A percentile compares a stretch with the other conserved stretches of the same genome.
These are phyloP conservation scores for Carex myosuroides DNA, from an alignment of 176 grass and related monocot species.

Conservation along the genomic window DNA sequence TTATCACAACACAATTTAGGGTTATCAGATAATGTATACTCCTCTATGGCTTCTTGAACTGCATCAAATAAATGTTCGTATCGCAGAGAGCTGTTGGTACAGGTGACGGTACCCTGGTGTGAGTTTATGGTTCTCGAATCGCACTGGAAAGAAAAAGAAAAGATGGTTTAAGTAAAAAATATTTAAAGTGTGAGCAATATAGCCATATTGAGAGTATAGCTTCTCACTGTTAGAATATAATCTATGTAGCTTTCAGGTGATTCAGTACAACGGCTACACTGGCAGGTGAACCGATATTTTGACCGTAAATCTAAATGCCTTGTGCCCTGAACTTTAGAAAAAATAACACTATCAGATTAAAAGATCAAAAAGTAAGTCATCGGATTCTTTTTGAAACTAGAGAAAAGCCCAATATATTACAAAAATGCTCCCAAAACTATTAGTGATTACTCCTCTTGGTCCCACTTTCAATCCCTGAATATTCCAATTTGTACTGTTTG, in stretches of 20 bases:
- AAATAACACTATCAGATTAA: not conserved
- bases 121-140: slow-evolving; percentile 40
- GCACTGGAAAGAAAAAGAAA: slow-evolving; percentile 29
- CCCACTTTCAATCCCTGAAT: not conserved
- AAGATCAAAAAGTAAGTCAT: not conserved
- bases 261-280: slow-evolving; percentile 55
- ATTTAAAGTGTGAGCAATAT: slow-evolving; percentile 4
- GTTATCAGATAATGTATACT: slow-evolving; percentile 43
- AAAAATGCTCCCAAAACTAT: not conserved
- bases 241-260: slow-evolving; percentile 48
- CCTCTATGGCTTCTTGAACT: slow-evolving; percentile 54
- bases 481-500: not conserved
- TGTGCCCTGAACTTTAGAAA: slow-evolving; percentile 33
- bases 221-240: slow-evolving; percentile 78
- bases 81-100: slow-evolving; percentile 13
- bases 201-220: not conserved
- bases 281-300: slow-evolving; percentile 82
- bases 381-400: too few species aligned
- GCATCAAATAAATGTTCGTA: slow-evolving; percentile 42
- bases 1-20: slow-evolving; percentile 64
- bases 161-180: not conserved
- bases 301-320: slow-evolving; percentile 60
- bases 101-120: slow-evolving; percentile 19
- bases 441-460: not conserved
- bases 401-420: not conserved